Conservation (phyloP, 2,329 filamentous ascomycete species). For the Ascochyta lentis region DNA sequence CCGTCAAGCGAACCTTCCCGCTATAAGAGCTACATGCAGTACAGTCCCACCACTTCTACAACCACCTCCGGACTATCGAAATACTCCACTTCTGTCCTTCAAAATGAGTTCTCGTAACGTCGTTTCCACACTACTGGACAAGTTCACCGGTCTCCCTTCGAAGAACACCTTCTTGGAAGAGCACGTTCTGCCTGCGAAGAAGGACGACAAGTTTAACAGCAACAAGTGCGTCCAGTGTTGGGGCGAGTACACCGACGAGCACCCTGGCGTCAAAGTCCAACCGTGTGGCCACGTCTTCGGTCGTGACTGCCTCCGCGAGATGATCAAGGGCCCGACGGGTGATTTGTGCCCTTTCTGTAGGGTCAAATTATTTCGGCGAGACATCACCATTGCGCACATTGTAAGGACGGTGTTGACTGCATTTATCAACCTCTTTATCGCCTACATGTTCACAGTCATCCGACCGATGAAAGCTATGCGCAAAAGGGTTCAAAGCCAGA, state of each 20-base stretch:
- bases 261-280: slow-evolving; percentile 16
- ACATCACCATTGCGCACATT: not conserved
- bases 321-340: slow-evolving; percentile 9
- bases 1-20: no score
- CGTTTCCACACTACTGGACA: slow-evolving; percentile 5
- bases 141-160: not conserved
- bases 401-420: not conserved
- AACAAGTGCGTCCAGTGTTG: slow-evolving; percentile 24
- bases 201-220: slow-evolving; percentile 20
- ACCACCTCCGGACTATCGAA: no score
- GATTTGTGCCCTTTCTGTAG: slow-evolving; percentile 21
- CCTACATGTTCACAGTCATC: not conserved
- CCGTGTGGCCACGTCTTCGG: slow-evolving; percentile 29
- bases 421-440: not conserved
- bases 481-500: not conserved
- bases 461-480: not conserved
- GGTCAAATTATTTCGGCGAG: slow-evolving; percentile 4
- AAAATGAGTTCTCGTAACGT: not conserved
- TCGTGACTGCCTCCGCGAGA: slow-evolving; percentile 7
- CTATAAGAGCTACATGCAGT: no score
- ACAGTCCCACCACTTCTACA: no score
- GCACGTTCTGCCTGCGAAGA: slow-evolving; percentile 17
- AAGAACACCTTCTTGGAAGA: slow-evolving; percentile 14
- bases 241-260: slow-evolving; percentile 19
- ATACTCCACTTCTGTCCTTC: no score